Evolutionary conservation across 2,329 filamentous ascomycete genomes (phyloP).

Genomic region (Alternaria longipes): DNA sequence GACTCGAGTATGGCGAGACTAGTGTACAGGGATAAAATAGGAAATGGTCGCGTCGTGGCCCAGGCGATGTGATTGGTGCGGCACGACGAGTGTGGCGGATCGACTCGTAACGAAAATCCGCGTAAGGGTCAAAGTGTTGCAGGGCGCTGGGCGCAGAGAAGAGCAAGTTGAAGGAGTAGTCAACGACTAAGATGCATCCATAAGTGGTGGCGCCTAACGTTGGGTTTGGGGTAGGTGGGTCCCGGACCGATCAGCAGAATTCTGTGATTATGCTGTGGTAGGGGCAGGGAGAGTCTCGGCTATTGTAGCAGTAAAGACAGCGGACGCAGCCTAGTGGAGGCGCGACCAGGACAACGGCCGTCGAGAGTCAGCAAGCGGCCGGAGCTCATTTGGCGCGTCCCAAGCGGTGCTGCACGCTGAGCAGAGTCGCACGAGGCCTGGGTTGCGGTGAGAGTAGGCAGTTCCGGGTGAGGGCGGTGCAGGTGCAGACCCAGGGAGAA

Average conservation of each 20-base stretch:
- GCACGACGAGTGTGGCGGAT: slow-evolving; percentile 33
- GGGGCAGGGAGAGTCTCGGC: slow-evolving; percentile 28
- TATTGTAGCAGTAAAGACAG: slow-evolving; percentile 29
- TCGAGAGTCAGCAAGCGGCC: slow-evolving; percentile 33
- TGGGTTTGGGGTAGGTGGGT: slow-evolving; percentile 36
- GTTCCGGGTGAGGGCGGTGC: slow-evolving; percentile 19
- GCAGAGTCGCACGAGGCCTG: slow-evolving; percentile 21
- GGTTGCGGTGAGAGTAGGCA: slow-evolving; percentile 21
- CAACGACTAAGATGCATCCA: slow-evolving; percentile 41
- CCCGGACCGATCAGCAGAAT: slow-evolving; percentile 35
- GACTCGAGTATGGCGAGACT: slow-evolving; percentile 26
- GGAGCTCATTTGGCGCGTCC: slow-evolving; percentile 44
- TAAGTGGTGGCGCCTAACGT: slow-evolving; percentile 34
- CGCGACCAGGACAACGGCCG: slow-evolving; percentile 42
- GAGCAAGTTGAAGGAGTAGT: slow-evolving; percentile 37
- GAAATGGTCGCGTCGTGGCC: slow-evolving; percentile 36
- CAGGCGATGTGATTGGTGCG: slow-evolving; percentile 37
- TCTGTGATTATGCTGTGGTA: slow-evolving; percentile 38
- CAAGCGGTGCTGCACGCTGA: slow-evolving; percentile 27
- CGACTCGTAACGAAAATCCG: slow-evolving; percentile 42
- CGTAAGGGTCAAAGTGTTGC: slow-evolving; percentile 51
- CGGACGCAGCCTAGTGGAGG: slow-evolving; percentile 32
- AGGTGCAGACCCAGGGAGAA: slow-evolving; percentile 19
- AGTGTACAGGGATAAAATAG: slow-evolving; percentile 43
- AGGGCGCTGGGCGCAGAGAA: slow-evolving; percentile 52